A percentile compares a stretch with the other conserved stretches of the same genome.
Evolutionary conservation across 208 protist species (phyloP).

Genomic region (Leishmania gerbilli): DNA sequence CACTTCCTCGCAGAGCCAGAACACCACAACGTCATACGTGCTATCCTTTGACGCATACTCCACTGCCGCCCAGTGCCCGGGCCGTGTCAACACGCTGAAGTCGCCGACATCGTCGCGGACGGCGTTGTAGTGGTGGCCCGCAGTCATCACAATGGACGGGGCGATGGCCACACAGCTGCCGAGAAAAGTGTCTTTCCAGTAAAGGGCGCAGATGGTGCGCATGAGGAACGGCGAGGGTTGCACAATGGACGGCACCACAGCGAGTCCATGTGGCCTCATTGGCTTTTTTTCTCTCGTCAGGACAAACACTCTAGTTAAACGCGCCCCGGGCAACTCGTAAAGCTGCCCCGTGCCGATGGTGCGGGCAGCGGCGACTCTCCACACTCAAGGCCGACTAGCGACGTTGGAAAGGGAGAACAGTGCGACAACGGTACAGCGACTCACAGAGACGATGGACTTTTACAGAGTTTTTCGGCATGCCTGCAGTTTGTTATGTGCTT

Average conservation of each 20-base stretch:
- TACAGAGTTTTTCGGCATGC: neutral
- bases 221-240: constrained; percentile 37
- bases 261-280: constrained; percentile 58
- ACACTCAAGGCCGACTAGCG: neutral
- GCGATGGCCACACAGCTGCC: constrained; percentile 80
- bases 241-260: constrained; percentile 38
- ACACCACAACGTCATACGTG: constrained; percentile 60
- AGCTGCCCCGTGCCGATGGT: neutral
- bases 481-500: too few species aligned
- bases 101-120: constrained; percentile 79
- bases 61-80: constrained; percentile 37
- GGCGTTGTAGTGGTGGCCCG: constrained; percentile 84
- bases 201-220: constrained; percentile 66
- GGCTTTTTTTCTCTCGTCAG: too few species aligned
- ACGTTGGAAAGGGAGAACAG: neutral
- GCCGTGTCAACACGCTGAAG: constrained; percentile 60
- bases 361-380: neutral
- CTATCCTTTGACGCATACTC: constrained; percentile 71
- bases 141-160: constrained; percentile 58
- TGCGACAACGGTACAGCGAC: neutral
- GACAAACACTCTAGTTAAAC: neutral
- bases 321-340: neutral
- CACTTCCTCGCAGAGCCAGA: constrained; percentile 65
- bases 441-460: neutral
- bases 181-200: constrained; percentile 74